These are phyloP conservation scores for Colletotrichum horii DNA, from an alignment of 2,329 filamentous ascomycete genomes.

Conservation along the genomic window DNA sequence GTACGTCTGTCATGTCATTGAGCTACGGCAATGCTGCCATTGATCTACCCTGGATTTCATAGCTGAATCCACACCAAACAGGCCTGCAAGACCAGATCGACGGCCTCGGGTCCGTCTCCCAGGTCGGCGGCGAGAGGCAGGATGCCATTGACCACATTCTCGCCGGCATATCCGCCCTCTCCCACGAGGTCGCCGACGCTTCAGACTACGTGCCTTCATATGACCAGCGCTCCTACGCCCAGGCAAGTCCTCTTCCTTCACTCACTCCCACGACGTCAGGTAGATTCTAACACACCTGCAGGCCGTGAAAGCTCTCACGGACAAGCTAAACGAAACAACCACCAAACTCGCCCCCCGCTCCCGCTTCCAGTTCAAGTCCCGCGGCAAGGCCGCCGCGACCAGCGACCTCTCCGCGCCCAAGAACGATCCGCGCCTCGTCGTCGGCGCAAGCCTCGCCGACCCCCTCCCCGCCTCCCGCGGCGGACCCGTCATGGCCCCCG, in stretches of 20 bases:
- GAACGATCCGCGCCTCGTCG: constrained; percentile 47
- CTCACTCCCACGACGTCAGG: background rate
- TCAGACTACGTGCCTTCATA: constrained; percentile 84
- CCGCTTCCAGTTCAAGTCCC: constrained; percentile 79
- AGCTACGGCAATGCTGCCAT: background rate
- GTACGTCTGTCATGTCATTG: constrained; percentile 48
- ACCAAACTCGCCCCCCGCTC: constrained; percentile 73
- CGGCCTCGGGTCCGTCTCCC: constrained; percentile 50
- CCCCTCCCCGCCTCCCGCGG: constrained; percentile 20
- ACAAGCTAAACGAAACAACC: constrained; percentile 76
- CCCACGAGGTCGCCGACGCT: constrained; percentile 84
- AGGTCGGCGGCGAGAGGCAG: constrained; percentile 74
- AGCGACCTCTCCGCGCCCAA: constrained; percentile 41
- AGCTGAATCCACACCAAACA: constrained; percentile 37
- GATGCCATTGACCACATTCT: constrained; percentile 84
- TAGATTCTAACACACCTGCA: constrained; percentile 34
- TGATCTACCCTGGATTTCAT: background rate
- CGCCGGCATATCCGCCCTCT: constrained; percentile 78
- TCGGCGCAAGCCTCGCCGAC: constrained; percentile 5
- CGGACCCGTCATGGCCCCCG: constrained; percentile 22
- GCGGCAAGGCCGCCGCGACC: constrained; percentile 22
- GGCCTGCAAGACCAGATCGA: constrained; percentile 61
- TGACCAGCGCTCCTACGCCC: constrained; percentile 84
- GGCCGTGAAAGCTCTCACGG: constrained; percentile 81
- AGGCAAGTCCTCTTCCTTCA: constrained; percentile 56